Base-by-base conservation (phyloP, 148 eudicot species). In the Silene conica region DNA sequence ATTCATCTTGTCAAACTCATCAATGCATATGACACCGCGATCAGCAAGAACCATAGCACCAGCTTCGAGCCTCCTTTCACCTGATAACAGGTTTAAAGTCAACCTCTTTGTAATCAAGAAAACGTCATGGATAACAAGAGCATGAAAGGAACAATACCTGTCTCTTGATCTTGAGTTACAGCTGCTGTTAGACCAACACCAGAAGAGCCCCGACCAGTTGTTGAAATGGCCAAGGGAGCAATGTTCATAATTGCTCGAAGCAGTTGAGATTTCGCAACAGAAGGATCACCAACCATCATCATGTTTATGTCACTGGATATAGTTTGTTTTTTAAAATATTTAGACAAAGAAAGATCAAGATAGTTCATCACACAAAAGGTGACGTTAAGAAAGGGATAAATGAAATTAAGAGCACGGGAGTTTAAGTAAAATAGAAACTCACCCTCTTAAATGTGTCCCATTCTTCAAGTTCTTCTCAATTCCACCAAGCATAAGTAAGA, bases 251-350 rank as follows among this genome's bases (percentile, higher is more conserved):
- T 96, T 75, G 97, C 99, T 84, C 99, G 85, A 63, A 96, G 86
- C 68, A 96, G 81, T 83, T 96, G 99, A 74, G 99, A 92, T 80
- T 96, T 96, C 67, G 99, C 99, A 76, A 96, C 99, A 77, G 99
- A 96, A 71, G 99, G 99, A 82, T 96, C 99, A 74, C 99, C 99
- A 83, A 96, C 99, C 99, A 96, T 96, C 99, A 96, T 96, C 99
- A 96, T 92, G 86, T 96, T 96, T 82, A 96, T 96, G 80, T 96
- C 99, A 61, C 99, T 96, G 73, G 23, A 68, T 43, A 78, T 31
- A 31, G 34, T 6, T 31, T 12, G 55, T 18, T 59, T 15, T 7
- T 14, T 20, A 59, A 54, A 72, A 31, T 52, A 26, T 62, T 23
- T 54, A 58, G 63, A 61, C 26, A 2, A 13, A 10, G 34, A 67